Base-by-base conservation (phyloP, 140 eudicot species). In the Bidens hawaiensis region DNA sequence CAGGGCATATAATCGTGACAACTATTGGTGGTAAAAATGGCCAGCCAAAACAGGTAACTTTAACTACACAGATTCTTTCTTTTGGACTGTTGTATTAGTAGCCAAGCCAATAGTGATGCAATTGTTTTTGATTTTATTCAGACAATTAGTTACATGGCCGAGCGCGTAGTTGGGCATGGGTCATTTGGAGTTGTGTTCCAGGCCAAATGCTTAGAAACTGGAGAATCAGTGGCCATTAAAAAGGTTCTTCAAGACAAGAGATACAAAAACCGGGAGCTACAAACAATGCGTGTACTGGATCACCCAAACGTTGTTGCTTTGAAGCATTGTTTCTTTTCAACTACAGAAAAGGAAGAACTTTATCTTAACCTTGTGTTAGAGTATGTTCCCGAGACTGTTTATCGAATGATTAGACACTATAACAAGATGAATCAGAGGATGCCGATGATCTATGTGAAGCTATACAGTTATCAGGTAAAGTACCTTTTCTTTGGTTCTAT, bases 141-240 rank as follows among this genome's bases (percentile, higher is more conserved):
- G 96, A 88, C 94, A 19, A 81, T 88, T 46, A 88, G 96, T 79
- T 88, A 88, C 65, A 88, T 88, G 96, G 96, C 96, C 2, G 96
- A 88, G 75, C 88, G 96, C 3, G 78, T 85, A 30, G 96, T 88
- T 64, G 96, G 96, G 48, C 90, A 85, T 43, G 96, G 96, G 61
- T 88, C 96, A 2, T 88, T 88, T 46, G 96, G 96, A 55, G 96
- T 88, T 10, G 96, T 88, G 40, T 88, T 88, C 33, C 96, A 86
- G 90, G 95, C 96, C 26, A 85, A 83, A 78, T 88, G 96, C 64
- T 75, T 88, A 61, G 96, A 88, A 72, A 88, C 96, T 2, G 94
- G 96, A 42, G 96, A 88, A 75, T 79, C 94, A 3, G 96, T 88
- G 49, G 96, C 96, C 6, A 85, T 88, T 0, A 88, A 88, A 52